Conservation (phyloP, 208 protist genomes). For the Herpetomonas samuelpessoai region DNA sequence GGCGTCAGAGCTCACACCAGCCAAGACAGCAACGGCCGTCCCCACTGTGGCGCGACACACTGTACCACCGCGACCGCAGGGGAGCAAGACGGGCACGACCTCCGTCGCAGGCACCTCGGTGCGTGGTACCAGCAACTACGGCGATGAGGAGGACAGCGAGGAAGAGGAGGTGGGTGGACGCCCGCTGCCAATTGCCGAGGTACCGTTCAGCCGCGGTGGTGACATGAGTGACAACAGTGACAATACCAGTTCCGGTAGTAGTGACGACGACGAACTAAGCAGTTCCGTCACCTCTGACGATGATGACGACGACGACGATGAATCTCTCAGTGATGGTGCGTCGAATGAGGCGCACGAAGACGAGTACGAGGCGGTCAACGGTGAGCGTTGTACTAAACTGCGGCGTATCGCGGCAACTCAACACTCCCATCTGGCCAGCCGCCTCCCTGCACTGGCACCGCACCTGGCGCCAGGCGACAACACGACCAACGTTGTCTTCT, state of each 20-base stretch:
- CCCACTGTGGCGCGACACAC: not conserved
- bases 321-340: not conserved
- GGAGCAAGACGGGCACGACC: not conserved
- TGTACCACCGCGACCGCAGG: too few species aligned
- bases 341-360: not conserved
- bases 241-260: not conserved
- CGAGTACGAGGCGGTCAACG: constrained; percentile 2
- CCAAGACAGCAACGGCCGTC: not conserved
- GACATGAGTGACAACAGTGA: constrained; percentile 3
- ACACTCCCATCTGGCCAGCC: constrained; percentile 47
- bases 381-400: constrained; percentile 10
- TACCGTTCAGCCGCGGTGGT: not conserved
- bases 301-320: constrained; percentile 7
- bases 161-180: too few species aligned
- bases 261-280: not conserved
- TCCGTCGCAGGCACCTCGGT: not conserved
- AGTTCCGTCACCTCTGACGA: not conserved
- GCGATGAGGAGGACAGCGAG: too few species aligned
- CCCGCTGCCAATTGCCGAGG: too few species aligned
- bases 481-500: constrained; percentile 46
- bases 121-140: too few species aligned
- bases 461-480: constrained; percentile 42
- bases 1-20: not conserved
- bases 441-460: constrained; percentile 24
- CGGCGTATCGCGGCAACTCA: constrained; percentile 23